These are phyloP conservation scores for Lizonia empirigonia DNA, from an alignment of 2,329 filamentous ascomycete genomes.

Conservation along the genomic window DNA sequence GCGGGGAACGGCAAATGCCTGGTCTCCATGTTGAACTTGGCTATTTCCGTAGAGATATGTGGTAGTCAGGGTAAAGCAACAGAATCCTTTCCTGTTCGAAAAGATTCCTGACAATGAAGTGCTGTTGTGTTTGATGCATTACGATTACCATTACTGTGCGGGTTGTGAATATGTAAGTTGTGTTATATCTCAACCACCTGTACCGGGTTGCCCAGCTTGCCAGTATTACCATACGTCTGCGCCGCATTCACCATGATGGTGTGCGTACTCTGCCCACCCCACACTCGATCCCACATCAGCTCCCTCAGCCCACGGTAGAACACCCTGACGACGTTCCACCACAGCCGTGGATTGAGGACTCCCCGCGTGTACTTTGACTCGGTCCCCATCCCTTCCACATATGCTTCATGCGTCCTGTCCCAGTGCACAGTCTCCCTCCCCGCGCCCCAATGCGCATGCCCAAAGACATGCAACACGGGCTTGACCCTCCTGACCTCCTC, in stretches of 20 bases:
- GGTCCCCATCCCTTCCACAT: conserved; percentile 66
- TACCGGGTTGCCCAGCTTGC: conserved; percentile 54
- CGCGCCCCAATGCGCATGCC: conserved; percentile 79
- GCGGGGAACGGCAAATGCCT: conserved; percentile 49
- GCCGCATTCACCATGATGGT: conserved; percentile 67
- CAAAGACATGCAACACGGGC: conserved; percentile 80
- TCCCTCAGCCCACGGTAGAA: conserved; percentile 59
- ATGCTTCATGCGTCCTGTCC: conserved; percentile 73
- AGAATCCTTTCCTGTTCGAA: conserved; percentile 47
- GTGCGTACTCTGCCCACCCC: conserved; percentile 58
- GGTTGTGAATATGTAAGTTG: conserved; percentile 34
- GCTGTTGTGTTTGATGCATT: conserved; percentile 40
- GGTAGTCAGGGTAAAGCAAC: conserved; percentile 46
- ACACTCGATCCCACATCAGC: conserved; percentile 65
- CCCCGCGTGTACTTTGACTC: conserved; percentile 47
- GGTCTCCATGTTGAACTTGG: conserved; percentile 50
- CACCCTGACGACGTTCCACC: conserved; percentile 59
- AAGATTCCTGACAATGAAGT: conserved; percentile 42
- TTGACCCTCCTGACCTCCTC: conserved; percentile 75
- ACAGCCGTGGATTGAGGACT: conserved; percentile 49
- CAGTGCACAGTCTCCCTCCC: conserved; percentile 74
- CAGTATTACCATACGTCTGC: conserved; percentile 57
- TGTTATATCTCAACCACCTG: conserved; percentile 49
- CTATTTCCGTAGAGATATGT: conserved; percentile 31
- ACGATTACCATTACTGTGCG: conserved; percentile 24